phyloP scores from a whole-genome alignment of 805 yeast genomes.

The Yamadazyma philogaea region DNA sequence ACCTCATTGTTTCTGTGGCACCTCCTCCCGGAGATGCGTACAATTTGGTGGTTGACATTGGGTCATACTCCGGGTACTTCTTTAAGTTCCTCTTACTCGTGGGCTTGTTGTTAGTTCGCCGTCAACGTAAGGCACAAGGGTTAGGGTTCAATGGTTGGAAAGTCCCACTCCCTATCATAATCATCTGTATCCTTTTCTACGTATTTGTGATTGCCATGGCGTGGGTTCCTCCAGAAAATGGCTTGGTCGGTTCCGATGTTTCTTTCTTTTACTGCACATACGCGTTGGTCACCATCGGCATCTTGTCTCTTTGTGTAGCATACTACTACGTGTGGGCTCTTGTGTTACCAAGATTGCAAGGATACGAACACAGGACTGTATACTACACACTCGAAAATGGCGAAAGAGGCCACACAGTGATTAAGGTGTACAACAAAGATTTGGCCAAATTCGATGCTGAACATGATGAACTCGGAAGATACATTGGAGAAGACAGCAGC shows the following conservation, averaged over 20 bases:
- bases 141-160: constrained; percentile 32
- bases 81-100: constrained; percentile 26
- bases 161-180: constrained; percentile 31
- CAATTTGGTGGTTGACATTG: constrained; percentile 30
- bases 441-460: constrained; percentile 14
- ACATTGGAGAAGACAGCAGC: constrained; percentile 1
- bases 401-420: constrained; percentile 38
- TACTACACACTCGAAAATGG: constrained; percentile 33
- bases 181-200: constrained; percentile 30
- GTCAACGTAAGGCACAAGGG: constrained; percentile 30
- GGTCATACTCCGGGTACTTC: constrained; percentile 27
- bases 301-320: constrained; percentile 27
- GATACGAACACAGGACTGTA: constrained; percentile 29
- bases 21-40: constrained; percentile 37
- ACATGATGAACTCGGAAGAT: constrained; percentile 1
- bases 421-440: constrained; percentile 30
- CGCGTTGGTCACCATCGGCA: constrained; percentile 36
- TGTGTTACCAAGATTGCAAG: constrained; percentile 30
- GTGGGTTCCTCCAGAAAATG: constrained; percentile 37
- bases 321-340: constrained; percentile 38
- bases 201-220: constrained; percentile 40
- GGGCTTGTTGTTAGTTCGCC: constrained; percentile 26
- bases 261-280: constrained; percentile 43
- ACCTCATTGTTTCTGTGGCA: constrained; percentile 26
- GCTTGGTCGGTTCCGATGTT: constrained; percentile 40